A percentile compares a stretch with the other conserved stretches of the same genome.
Evolutionary conservation across 1,139 yeast species (phyloP).

Genomic region (Scheffersomyces parashehatae): DNA sequence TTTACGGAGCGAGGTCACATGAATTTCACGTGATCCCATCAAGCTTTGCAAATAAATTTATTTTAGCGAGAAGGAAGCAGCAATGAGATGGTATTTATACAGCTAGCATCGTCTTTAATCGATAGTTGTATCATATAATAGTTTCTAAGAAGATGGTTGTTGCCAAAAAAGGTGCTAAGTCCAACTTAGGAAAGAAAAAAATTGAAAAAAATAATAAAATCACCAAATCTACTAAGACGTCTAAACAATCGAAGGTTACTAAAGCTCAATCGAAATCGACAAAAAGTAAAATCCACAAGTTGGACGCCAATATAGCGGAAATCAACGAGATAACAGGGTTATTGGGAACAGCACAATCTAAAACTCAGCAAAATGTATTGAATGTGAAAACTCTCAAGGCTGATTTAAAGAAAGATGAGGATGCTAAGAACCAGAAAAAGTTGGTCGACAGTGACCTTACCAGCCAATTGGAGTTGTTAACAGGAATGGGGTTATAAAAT

Average conservation of each 20-base stretch:
- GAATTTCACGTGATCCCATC: too few relatives aligned
- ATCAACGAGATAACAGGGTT: constrained; percentile 34
- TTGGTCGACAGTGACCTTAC: constrained; percentile 52
- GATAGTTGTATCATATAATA: too few relatives aligned
- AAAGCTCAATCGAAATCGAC: constrained; percentile 32
- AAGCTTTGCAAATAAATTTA: too few relatives aligned
- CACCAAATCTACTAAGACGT: background rate
- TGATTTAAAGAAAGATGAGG: constrained; percentile 46
- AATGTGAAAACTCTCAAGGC: constrained; percentile 35
- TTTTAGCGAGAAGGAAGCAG: too few relatives aligned
- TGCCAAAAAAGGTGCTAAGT: too few relatives aligned
- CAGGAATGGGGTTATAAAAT: constrained; percentile 46
- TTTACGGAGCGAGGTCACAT: background rate
- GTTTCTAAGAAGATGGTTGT: too few relatives aligned
- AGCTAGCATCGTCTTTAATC: too few relatives aligned
- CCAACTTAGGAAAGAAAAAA: too few relatives aligned
- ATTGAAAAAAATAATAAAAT: constrained; percentile 2
- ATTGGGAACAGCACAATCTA: constrained; percentile 16
- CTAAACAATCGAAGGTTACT: constrained; percentile 15
- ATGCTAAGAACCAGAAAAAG: constrained; percentile 36
- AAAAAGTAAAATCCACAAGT: constrained; percentile 41
- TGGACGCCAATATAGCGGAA: constrained; percentile 42
- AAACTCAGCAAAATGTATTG: constrained; percentile 22
- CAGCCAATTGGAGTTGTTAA: constrained; percentile 60
- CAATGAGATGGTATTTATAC: too few relatives aligned